These are phyloP conservation scores for Blastobotrys arbuscula DNA, from an alignment of 1,139 yeast species.

Conservation along the genomic window DNA sequence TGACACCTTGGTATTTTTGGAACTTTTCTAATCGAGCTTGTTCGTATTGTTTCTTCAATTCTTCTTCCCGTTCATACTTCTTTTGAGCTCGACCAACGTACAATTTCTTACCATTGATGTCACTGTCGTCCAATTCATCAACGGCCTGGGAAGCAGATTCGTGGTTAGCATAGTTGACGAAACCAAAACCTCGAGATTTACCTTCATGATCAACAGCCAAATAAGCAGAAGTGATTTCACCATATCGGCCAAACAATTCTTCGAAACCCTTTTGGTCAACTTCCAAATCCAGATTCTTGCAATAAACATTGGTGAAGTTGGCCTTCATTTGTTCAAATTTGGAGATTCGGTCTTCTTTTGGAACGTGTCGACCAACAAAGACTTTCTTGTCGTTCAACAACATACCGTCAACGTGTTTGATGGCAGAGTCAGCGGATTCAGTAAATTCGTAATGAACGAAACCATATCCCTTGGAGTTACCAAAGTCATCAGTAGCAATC, in stretches of 20 bases:
- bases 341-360: slow-evolving; percentile 93
- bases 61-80: slow-evolving; percentile 97
- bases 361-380: slow-evolving; percentile 89
- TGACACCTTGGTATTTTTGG: slow-evolving; percentile 95
- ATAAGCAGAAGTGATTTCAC: slow-evolving; percentile 79
- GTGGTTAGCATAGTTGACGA: slow-evolving; percentile 84
- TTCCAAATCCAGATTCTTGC: slow-evolving; percentile 78
- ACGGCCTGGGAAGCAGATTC: slow-evolving; percentile 88
- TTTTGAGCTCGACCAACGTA: slow-evolving; percentile 99
- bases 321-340: slow-evolving; percentile 89
- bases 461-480: slow-evolving; percentile 94
- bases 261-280: slow-evolving; percentile 65
- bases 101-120: slow-evolving; percentile 69
- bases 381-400: slow-evolving; percentile 95
- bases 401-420: slow-evolving; percentile 98
- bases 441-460: slow-evolving; percentile 94
- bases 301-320: slow-evolving; percentile 91
- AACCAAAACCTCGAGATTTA: slow-evolving; percentile 93
- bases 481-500: slow-evolving; percentile 92
- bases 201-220: slow-evolving; percentile 82
- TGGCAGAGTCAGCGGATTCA: slow-evolving; percentile 92
- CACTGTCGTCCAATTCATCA: slow-evolving; percentile 84
- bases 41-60: slow-evolving; percentile 93
- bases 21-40: slow-evolving; percentile 87
- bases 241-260: slow-evolving; percentile 66